Base-by-base conservation (phyloP, 768 basidiomycete genomes). In the Termitomyces sp. region DNA sequence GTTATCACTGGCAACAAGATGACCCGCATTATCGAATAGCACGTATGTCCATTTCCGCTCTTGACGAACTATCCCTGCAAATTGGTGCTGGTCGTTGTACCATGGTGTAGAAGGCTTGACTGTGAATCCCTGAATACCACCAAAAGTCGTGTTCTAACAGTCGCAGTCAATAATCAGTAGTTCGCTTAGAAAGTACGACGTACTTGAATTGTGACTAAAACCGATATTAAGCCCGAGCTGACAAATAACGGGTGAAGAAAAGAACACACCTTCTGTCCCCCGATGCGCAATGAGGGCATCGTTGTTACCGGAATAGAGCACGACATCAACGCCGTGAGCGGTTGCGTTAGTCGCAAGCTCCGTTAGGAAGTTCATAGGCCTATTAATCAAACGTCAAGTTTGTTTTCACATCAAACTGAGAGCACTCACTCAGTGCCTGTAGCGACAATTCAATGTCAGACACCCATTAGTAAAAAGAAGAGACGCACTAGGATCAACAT, bases 71-170 rank as follows among this genome's bases (percentile, higher is more conserved):
- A 88, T 83, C 0, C 88, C 89, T 0, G 82, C 86, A 55, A 82
- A 78, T 53, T 81, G 72, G 13, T 83, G 82, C 2, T 68, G 64
- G 53, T 87, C 85, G 51, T 84, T 82, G 54, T 69, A 72, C 86
- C 87, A 90, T 0, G 83, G 79, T 0, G 89, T 90, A 2, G 83
- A 78, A 0, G 89, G 89, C 57, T 79, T 76, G 47, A 81, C 75
- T 4, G 85, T 83, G 67, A 91, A 91, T 4, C 89, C 89, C 69
- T 83, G 86, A 43, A 85, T 83, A 6, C 87, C 88, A 26, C 87
- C 88, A 61, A 90, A 91, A 0, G 89, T 89, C 26, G 87, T 88
- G 63, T 91, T 91, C 85, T 89, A 51, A 0, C 55, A 58, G 31
- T 20, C 20, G 8, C 20, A 49, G 18, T 34, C 4, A 59, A 57